Evolutionary conservation across 495 filamentous ascomycete species (phyloP), one percentile per base, ranked within the genome.

Genomic region (Penicillium subrubescens): DNA sequence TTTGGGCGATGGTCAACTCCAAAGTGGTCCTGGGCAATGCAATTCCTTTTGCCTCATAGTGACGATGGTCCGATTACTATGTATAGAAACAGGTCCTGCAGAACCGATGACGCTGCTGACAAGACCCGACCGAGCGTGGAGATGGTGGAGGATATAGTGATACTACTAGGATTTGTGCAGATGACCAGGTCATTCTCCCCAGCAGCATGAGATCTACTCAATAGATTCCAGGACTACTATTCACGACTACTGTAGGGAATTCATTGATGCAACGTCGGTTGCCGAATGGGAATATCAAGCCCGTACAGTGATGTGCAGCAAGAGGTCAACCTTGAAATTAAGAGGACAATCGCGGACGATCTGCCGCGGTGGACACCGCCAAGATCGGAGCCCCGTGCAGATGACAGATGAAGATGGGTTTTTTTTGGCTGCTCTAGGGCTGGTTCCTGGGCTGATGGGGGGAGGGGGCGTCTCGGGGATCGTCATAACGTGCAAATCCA

Each of bases 321-420:
- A 43, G 23, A 54, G 12, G 12, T 54, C 51, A 34, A 31, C 70
- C 63, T 69, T 73, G 62, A 61, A 59, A 59, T 70, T 69, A 72
- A 68, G 66, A 61, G 71, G 69, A 63, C 59, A 69, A 70, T 71
- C 62, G 56, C 59, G 62, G 77, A 75, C 77, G 77, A 80, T 80
- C 77, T 80, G 77, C 77, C 77, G 77, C 74, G 60, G 72, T 79
- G 72, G 74, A 69, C 72, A 76, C 74, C 65, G 73, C 77, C 74
- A 77, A 76, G 76, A 74, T 73, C 64, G 67, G 67, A 73, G 62
- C 72, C 70, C 74, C 72, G 65, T 77, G 75, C 75, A 75, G 75
- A 77, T 79, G 75, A 77, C 77, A 77, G 75, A 73, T 66, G 71
- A 57, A 57, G 41, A 53, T 59, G 66, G 58, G 64, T 7, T 33